Base-by-base conservation (phyloP, 169 alveolate species). In the Eimeria tenella region DNA sequence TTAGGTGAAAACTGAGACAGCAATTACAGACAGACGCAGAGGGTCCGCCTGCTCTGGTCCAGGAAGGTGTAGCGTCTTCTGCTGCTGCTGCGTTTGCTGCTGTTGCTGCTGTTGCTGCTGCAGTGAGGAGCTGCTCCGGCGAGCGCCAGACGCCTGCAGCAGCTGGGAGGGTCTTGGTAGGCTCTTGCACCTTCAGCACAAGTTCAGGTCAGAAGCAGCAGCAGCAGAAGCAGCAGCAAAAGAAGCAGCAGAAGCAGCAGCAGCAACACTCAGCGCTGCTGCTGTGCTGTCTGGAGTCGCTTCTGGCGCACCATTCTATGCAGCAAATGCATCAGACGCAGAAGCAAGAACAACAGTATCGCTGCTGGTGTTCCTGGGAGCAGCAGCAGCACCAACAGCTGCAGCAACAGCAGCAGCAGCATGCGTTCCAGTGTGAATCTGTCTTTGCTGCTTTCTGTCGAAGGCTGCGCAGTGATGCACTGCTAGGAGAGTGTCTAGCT, bases 101-200 rank as follows among this genome's bases (percentile, higher is more conserved):
- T 65, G 74, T 25, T 65, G 74, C 74, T 65, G 74, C 74, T 65
- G 74, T 25, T 65, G 74, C 74, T 65, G 74, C 74, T 65, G 74
- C 74, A 65, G 74, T n/a, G 74, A 8, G 15, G 74, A 65, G 74
- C 74, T 65, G 74, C 74, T 65, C 49, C 74, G 23, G 74, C 17
- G 74, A 17, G 74, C 74, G 74, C 74, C 74, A 9, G 74, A 65
- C 10, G 74, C 21, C 7, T 65, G 74, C 74, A 65, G 23, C 74
- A 65, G 74, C 23, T 65, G 74, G 74, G 74, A 65, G 74, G 74
- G 74, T 0, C 9, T 65, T 19, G 74, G 82, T 6, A 73, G 49
- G 82, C 50, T 73, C 55, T 50, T 73, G 55, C 82, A 73, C 49
- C 82, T 73, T 42, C 82, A 73, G 53, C 17, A 73, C 19, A 73